Conservation (phyloP, 352 stramenopile genomes). For the Globisporangium perplexum region DNA sequence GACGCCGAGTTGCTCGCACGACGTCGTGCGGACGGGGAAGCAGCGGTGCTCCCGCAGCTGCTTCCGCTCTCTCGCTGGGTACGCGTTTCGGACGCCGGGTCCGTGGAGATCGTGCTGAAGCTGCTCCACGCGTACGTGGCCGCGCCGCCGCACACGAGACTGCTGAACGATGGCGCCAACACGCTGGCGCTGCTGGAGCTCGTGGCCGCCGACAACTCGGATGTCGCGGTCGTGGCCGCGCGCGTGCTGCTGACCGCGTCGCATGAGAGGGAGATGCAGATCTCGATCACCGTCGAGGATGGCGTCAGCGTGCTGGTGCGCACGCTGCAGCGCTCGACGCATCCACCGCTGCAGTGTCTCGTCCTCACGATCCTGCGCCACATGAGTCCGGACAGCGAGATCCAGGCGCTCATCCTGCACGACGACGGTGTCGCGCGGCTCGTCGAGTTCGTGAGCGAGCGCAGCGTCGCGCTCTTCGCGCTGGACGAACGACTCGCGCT, state of each 20-base stretch:
- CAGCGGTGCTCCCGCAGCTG: constrained; percentile 38
- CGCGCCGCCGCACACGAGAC: constrained; percentile 14
- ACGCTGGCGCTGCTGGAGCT: constrained; percentile 47
- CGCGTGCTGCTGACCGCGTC: constrained; percentile 36
- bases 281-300: constrained; percentile 69
- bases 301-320: constrained; percentile 49
- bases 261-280: constrained; percentile 46
- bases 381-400: constrained; percentile 56
- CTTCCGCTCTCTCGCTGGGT: constrained; percentile 53
- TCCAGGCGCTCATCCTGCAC: constrained; percentile 56
- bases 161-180: constrained; percentile 54
- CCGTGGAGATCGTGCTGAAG: constrained; percentile 44
- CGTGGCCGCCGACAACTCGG: constrained; percentile 19
- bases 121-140: constrained; percentile 43
- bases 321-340: constrained; percentile 28
- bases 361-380: constrained; percentile 38
- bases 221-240: constrained; percentile 36
- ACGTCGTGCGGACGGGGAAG: constrained; percentile 21
- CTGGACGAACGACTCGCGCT: constrained; percentile 34
- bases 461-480: constrained; percentile 15
- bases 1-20: constrained; percentile 1
- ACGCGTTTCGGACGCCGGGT: constrained; percentile 19
- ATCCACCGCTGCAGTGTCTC: constrained; percentile 35
- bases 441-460: constrained; percentile 39
- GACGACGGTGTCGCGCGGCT: constrained; percentile 35